Evolutionary conservation across 163 green algal genomes (phyloP), one percentile per base, ranked within the genome.

Genomic region (Volvox carteri): DNA sequence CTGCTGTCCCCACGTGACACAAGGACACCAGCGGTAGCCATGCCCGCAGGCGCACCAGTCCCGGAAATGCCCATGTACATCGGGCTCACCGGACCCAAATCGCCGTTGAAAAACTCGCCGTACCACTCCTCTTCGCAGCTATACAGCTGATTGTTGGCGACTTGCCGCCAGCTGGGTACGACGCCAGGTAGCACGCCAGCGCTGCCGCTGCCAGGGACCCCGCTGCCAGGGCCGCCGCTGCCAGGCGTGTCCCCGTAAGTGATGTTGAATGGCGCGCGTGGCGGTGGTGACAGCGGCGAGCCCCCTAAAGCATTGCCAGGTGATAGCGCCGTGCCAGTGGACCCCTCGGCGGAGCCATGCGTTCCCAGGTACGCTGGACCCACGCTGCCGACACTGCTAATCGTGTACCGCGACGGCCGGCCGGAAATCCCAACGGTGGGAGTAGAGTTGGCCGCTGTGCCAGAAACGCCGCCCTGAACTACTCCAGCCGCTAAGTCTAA

Each of bases 61-160:
- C 60, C 78, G 5, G 56, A 18, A 30, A 86, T 77, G 41, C 78
- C 60, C 4, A 65, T 28, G 33, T 68, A 86, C 11, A 50, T 23
- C 1, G 78, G 39, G 37, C 77, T n/a, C 1, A 86, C 78, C 6
- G 58, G 60, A 2, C 58, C 78, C 41, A 86, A 42, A 19, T 70
- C 80, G 30, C 68, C 65, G 65, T n/a, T 46, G 44, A 80, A 44
- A 30, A 12, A 44, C 1, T 81, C 65, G 44, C 37, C 65, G 65
- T 87, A 44, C 46, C 14, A 58, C 6, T 79, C 84, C 4, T 80
- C 48, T 5, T 52, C 23, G n/a, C 14, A 39, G 46, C 46, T 54
- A 68, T 83, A 88, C 37, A 88, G 52, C 28, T 81, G 68, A 52
- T 88, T 88, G n/a, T 11, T 83, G 14, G 83, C 83, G 44, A 89